A percentile compares a stretch with the other conserved stretches of the same genome.
Conservation (phyloP, 176 grass and related monocot genomes). For the Carex cristatella region DNA sequence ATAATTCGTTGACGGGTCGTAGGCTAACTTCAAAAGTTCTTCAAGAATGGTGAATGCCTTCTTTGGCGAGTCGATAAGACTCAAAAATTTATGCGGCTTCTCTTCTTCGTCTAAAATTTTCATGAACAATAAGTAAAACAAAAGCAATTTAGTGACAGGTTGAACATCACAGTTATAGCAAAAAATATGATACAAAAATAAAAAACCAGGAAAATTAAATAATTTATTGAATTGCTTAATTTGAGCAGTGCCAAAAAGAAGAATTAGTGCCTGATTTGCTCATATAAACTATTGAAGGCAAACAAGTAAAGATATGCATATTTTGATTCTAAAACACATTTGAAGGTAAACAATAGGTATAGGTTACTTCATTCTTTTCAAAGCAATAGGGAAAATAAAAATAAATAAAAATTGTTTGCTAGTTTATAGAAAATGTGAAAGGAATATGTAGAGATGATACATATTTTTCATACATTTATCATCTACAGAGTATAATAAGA, state of each 20-base stretch:
- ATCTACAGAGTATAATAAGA: not conserved
- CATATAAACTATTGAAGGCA: not conserved
- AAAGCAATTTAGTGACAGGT: not conserved
- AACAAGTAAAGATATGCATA: too few species aligned
- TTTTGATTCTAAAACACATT: not conserved
- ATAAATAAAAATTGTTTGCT: not conserved
- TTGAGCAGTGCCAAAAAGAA: not conserved
- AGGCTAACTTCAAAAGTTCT: conserved; percentile 18
- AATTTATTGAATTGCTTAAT: not conserved
- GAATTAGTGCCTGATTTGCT: not conserved
- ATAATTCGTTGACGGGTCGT: not conserved
- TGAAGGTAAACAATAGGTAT: not conserved
- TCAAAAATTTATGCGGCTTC: not conserved
- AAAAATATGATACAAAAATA: not conserved
- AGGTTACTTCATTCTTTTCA: not conserved
- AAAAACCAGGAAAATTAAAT: not conserved
- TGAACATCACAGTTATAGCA: not conserved
- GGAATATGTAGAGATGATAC: not conserved
- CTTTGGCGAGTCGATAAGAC: conserved; percentile 12
- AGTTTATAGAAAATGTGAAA: not conserved
- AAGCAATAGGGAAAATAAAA: not conserved
- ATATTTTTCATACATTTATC: not conserved
- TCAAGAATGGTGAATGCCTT: conserved; percentile 21
- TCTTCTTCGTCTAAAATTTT: conserved; percentile 9
- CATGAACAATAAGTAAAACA: not conserved